Conservation (phyloP, 2,329 filamentous ascomycete species). For the Penicillium sp. region DNA sequence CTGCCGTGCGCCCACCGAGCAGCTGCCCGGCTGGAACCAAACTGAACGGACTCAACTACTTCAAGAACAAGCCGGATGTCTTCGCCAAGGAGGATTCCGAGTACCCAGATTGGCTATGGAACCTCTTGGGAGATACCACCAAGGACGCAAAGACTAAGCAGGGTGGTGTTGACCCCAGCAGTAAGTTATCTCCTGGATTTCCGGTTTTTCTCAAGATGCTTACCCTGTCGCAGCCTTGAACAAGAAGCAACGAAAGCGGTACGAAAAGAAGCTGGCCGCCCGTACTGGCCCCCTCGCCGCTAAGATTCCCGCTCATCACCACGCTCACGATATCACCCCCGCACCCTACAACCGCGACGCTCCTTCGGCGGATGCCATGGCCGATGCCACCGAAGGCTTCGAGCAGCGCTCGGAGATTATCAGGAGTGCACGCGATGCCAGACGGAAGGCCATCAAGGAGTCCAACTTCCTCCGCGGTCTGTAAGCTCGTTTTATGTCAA, state of each 20-base stretch:
- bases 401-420: slow-evolving; percentile 44
- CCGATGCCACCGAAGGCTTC: slow-evolving; percentile 38
- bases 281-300: slow-evolving; percentile 40
- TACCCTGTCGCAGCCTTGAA: slow-evolving; percentile 41
- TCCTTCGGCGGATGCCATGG: slow-evolving; percentile 26
- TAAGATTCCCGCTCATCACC: slow-evolving; percentile 47
- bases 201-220: slow-evolving; percentile 13
- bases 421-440: slow-evolving; percentile 46
- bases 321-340: slow-evolving; percentile 47
- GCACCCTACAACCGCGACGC: slow-evolving; percentile 35
- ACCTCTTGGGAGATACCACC: slow-evolving; percentile 40
- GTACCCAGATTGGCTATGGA: slow-evolving; percentile 52
- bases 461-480: slow-evolving; percentile 51
- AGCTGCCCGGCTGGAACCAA: slow-evolving; percentile 43
- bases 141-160: slow-evolving; percentile 33
- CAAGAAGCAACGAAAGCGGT: slow-evolving; percentile 49
- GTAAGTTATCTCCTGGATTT: slow-evolving; percentile 31
- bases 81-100: slow-evolving; percentile 48
- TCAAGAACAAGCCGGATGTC: slow-evolving; percentile 48
- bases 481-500: slow-evolving; percentile 26
- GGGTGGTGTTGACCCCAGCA: slow-evolving; percentile 42
- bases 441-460: slow-evolving; percentile 49
- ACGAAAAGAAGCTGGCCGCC: slow-evolving; percentile 50
- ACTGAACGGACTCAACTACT: slow-evolving; percentile 47
- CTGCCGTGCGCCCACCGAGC: slow-evolving; percentile 35